These are phyloP conservation scores for Dendrostoma leiphaemia DNA, from an alignment of 2,329 filamentous ascomycete genomes.

Conservation along the genomic window DNA sequence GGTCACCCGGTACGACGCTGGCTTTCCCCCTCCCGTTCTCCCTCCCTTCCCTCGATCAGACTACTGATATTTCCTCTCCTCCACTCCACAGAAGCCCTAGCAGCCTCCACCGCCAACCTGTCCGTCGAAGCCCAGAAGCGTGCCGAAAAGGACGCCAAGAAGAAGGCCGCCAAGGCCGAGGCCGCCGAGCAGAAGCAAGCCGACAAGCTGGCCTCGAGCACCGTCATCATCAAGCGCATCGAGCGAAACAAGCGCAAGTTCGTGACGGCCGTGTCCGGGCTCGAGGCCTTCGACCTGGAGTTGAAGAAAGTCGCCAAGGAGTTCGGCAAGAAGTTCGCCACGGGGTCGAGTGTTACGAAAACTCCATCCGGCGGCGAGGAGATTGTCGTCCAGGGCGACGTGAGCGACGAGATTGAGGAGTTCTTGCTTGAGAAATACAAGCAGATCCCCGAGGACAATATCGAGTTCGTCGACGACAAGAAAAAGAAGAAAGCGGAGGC, in stretches of 20 bases:
- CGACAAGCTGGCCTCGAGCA: constrained; percentile 77
- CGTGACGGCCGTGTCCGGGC: constrained; percentile 85
- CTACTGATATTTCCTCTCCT: constrained; percentile 11
- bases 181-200: constrained; percentile 80
- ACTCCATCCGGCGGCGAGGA: constrained; percentile 83
- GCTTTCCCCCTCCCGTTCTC: constrained; percentile 2
- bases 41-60: not conserved
- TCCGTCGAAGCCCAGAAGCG: constrained; percentile 91
- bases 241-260: constrained; percentile 98
- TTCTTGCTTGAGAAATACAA: constrained; percentile 87
- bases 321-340: constrained; percentile 97
- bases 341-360: constrained; percentile 89
- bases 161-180: constrained; percentile 94
- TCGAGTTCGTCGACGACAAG: constrained; percentile 94
- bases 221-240: constrained; percentile 91
- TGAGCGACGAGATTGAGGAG: constrained; percentile 91
- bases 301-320: constrained; percentile 95
- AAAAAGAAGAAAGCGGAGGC: constrained; percentile 70
- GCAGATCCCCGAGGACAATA: constrained; percentile 90
- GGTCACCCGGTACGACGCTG: constrained; percentile 69
- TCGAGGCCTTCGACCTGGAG: constrained; percentile 88
- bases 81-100: constrained; percentile 66
- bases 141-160: constrained; percentile 91
- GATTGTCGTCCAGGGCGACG: constrained; percentile 96
- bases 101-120: constrained; percentile 80